Conservation (phyloP, 257 asterid genomes). For the Hygrophila difformis region DNA sequence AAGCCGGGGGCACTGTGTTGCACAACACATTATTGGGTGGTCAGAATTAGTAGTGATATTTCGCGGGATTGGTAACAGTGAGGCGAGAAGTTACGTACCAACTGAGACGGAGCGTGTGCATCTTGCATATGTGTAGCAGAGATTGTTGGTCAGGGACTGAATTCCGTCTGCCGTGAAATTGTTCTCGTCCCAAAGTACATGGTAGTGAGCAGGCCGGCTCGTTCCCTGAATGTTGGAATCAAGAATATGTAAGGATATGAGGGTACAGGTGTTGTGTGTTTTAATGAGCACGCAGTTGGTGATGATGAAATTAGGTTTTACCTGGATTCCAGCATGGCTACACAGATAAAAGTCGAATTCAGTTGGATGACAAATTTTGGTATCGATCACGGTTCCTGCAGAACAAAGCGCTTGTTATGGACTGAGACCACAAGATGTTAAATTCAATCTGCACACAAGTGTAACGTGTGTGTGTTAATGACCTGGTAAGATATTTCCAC, state of each 20-base stretch:
- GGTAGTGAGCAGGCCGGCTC: slow-evolving; percentile 98
- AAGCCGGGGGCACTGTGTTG: slow-evolving; percentile 87
- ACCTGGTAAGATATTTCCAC: slow-evolving; percentile 96
- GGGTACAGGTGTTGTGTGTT: slow-evolving; percentile 1
- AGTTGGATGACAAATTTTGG: slow-evolving; percentile 95
- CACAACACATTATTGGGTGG: neutral
- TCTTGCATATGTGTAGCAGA: slow-evolving; percentile 91
- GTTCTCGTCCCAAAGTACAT: slow-evolving; percentile 97
- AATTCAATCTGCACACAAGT: no score
- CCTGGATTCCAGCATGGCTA: slow-evolving; percentile 99
- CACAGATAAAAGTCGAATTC: slow-evolving; percentile 95
- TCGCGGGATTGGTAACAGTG: no score
- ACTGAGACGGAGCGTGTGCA: slow-evolving; percentile 97
- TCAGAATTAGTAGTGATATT: neutral
- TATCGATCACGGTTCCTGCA: slow-evolving; percentile 90
- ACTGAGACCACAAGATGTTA: no score
- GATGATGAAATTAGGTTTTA: slow-evolving; percentile 8
- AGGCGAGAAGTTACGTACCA: no score
- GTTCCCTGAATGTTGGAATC: slow-evolving; percentile 67
- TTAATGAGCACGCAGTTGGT: neutral
- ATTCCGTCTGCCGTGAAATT: slow-evolving; percentile 94
- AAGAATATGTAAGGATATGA: no score
- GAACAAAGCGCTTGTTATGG: no score
- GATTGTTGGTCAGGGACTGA: slow-evolving; percentile 89
- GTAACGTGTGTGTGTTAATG: no score